Percentiles rank a stretch among this genome's conserved stretches.
These are phyloP conservation scores for Fusarium chuoi DNA, from an alignment of 2,329 filamentous ascomycete species.

Conservation along the genomic window DNA sequence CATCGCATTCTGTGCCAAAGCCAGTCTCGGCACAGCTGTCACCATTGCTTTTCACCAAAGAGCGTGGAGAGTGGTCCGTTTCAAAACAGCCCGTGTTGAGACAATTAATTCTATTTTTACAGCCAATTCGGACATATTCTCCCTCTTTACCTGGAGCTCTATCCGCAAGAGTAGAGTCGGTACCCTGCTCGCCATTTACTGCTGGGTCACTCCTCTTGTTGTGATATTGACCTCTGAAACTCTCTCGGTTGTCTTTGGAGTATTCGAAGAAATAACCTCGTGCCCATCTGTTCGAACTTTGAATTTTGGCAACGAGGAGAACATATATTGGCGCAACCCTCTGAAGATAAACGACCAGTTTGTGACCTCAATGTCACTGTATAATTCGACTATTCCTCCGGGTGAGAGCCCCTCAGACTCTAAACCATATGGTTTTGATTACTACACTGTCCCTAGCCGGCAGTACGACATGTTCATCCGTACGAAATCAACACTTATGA, in stretches of 20 bases:
- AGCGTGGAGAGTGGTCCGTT: not conserved
- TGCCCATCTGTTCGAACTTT: not conserved
- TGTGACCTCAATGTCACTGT: accelerated
- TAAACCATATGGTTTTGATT: too few relatives aligned
- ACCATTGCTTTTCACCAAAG: not conserved
- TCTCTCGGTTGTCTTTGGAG: accelerated
- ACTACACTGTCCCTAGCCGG: too few relatives aligned
- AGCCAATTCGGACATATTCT: not conserved
- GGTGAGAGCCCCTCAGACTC: too few relatives aligned
- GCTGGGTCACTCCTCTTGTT: not conserved
- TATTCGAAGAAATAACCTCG: accelerated
- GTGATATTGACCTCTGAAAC: not conserved
- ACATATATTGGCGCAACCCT: accelerated
- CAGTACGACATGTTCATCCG: not conserved
- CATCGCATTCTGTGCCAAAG: not conserved
- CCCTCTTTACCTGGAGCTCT: not conserved
- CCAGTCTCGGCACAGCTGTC: not conserved
- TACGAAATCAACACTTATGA: accelerated
- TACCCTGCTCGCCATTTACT: not conserved
- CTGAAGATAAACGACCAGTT: not conserved
- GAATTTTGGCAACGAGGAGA: not conserved
- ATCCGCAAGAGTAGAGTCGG: accelerated
- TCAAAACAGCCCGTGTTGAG: not conserved
- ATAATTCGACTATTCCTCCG: too few relatives aligned
- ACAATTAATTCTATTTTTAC: accelerated